A percentile compares a stretch with the other conserved stretches of the same genome.
Evolutionary conservation across 306 rosid genomes (phyloP).

Genomic region (Malus sieversii): DNA sequence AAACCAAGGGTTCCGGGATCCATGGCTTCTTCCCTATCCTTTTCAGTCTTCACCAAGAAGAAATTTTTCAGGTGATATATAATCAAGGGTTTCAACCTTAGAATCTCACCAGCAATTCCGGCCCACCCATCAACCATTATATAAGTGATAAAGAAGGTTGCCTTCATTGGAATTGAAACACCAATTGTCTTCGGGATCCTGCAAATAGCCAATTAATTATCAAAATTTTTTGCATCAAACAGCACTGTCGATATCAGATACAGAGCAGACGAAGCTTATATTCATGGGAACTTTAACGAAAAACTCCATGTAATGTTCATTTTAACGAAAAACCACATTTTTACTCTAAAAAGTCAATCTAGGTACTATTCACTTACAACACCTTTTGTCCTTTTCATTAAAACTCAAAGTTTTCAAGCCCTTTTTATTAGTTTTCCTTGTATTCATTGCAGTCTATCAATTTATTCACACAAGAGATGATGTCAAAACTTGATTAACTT

Average conservation of each 20-base stretch:
- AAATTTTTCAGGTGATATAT: constrained; percentile 67
- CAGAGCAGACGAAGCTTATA: neutral
- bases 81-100: constrained; percentile 81
- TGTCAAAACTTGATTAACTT: neutral
- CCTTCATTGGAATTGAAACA: constrained; percentile 97
- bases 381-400: too few relatives aligned
- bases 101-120: constrained; percentile 94
- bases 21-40: constrained; percentile 97
- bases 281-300: neutral
- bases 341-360: too few relatives aligned
- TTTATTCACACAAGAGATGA: neutral
- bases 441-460: neutral
- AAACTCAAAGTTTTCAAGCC: too few relatives aligned
- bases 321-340: too few relatives aligned
- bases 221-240: neutral
- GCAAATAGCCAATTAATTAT: constrained; percentile 21
- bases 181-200: constrained; percentile 89
- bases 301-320: too few relatives aligned
- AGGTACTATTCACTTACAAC: too few relatives aligned
- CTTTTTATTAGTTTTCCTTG: neutral
- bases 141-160: constrained; percentile 94
- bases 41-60: constrained; percentile 86
- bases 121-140: constrained; percentile 99
- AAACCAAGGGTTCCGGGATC: constrained; percentile 94
- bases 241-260: neutral